Evolutionary conservation across 1,284 basidiomycete species (phyloP).

Genomic region (Pseudozyma tsukubaensis): DNA sequence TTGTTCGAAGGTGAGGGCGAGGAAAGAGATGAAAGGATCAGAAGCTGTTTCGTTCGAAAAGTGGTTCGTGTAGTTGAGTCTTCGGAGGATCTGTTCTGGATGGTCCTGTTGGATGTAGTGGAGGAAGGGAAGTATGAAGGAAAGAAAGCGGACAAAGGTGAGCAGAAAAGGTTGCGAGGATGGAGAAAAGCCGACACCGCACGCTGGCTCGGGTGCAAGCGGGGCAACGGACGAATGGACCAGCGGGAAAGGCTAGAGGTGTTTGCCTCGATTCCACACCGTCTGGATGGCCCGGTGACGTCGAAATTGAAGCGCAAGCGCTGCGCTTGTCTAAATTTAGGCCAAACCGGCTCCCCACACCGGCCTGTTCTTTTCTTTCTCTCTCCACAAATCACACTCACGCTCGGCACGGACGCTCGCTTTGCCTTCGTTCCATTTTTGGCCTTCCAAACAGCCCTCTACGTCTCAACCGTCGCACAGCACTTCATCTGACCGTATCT

Average conservation of each 20-base stretch:
- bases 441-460: no score
- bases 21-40: background rate
- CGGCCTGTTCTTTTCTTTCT: background rate
- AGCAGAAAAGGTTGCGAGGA: background rate
- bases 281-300: background rate
- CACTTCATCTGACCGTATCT: no score
- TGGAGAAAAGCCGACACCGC: constrained; percentile 1
- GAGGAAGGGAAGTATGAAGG: constrained; percentile 1
- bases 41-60: background rate
- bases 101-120: background rate
- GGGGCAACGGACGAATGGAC: constrained; percentile 14
- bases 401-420: no score
- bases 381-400: no score
- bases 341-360: no score
- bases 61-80: background rate
- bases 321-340: no score
- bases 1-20: background rate
- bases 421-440: no score
- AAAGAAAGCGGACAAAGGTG: background rate
- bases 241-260: no score
- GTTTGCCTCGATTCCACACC: background rate
- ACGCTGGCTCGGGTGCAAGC: constrained; percentile 18
- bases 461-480: no score
- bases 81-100: background rate
- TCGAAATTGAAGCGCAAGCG: no score